Conservation (phyloP, 2,329 filamentous ascomycete genomes). For the Calonectria pseudoreteaudii region DNA sequence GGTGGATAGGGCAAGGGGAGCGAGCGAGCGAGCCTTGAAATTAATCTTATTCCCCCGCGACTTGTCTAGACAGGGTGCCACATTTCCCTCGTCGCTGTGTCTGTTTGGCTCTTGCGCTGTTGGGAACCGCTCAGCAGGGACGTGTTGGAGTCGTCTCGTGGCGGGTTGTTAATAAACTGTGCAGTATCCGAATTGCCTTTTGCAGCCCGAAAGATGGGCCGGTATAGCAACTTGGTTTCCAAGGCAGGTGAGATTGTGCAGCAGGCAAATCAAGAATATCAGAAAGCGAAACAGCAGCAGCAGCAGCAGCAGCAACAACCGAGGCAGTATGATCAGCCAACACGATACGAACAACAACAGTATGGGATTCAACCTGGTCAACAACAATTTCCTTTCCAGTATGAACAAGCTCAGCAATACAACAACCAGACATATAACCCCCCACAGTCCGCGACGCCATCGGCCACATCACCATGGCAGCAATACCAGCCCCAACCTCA, state of each 20-base stretch:
- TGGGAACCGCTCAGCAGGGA: neutral
- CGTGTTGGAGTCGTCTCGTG: no score
- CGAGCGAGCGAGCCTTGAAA: slow-evolving; percentile 7
- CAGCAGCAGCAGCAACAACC: slow-evolving; percentile 22
- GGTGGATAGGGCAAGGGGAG: neutral
- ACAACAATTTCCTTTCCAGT: neutral
- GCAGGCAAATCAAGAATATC: slow-evolving; percentile 37
- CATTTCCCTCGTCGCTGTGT: neutral
- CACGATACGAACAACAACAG: slow-evolving; percentile 5
- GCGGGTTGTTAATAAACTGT: neutral
- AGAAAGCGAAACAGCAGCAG: slow-evolving; percentile 26
- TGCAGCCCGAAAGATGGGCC: slow-evolving; percentile 31
- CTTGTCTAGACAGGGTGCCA: neutral
- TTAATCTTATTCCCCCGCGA: slow-evolving; percentile 3
- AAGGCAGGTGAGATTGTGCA: slow-evolving; percentile 41
- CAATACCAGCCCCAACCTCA: neutral
- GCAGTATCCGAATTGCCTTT: neutral
- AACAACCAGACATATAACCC: neutral
- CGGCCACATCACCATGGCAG: neutral
- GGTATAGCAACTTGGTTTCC: slow-evolving; percentile 35
- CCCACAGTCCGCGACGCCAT: neutral
- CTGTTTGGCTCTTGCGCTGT: neutral
- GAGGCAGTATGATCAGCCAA: slow-evolving; percentile 4
- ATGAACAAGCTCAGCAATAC: neutral
- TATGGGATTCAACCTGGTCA: neutral